Evolutionary conservation across 208 protist genomes (phyloP).

Genomic region (Trypanosoma melophagium): DNA sequence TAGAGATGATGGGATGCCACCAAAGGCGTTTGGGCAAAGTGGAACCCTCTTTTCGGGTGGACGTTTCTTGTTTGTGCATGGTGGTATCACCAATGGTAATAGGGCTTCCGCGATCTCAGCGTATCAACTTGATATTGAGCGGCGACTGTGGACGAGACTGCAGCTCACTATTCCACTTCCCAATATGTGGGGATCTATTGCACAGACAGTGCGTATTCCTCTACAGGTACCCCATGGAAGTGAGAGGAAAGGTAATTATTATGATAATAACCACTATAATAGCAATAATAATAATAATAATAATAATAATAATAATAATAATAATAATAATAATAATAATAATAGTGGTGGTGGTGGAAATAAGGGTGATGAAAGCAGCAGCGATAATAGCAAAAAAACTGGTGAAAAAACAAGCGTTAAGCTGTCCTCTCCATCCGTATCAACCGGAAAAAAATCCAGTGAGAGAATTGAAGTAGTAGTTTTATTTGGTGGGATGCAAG

Average conservation of each 20-base stretch:
- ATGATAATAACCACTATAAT: no score
- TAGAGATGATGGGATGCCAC: conserved; percentile 28
- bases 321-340: no score
- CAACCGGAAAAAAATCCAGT: neutral
- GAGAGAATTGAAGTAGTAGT: conserved; percentile 73
- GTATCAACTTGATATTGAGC: conserved; percentile 44
- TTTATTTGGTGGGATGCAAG: conserved; percentile 67
- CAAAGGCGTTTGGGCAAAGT: conserved; percentile 58
- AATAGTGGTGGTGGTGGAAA: no score
- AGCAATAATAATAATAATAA: no score
- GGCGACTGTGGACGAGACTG: conserved; percentile 35
- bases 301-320: no score
- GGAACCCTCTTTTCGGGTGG: conserved; percentile 31
- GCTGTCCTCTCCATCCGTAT: no score
- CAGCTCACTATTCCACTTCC: conserved; percentile 23
- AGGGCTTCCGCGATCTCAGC: conserved; percentile 18
- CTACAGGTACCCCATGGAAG: no score
- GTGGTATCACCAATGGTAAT: conserved; percentile 37
- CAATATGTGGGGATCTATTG: conserved; percentile 49
- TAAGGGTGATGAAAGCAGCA: no score
- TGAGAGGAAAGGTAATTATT: no score
- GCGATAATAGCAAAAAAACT: no score
- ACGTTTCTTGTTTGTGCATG: conserved; percentile 44
- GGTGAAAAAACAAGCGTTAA: neutral
- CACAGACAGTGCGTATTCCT: conserved; percentile 41